Base-by-base conservation (phyloP, 495 filamentous ascomycete species). In the Aspergillus taichungensis region DNA sequence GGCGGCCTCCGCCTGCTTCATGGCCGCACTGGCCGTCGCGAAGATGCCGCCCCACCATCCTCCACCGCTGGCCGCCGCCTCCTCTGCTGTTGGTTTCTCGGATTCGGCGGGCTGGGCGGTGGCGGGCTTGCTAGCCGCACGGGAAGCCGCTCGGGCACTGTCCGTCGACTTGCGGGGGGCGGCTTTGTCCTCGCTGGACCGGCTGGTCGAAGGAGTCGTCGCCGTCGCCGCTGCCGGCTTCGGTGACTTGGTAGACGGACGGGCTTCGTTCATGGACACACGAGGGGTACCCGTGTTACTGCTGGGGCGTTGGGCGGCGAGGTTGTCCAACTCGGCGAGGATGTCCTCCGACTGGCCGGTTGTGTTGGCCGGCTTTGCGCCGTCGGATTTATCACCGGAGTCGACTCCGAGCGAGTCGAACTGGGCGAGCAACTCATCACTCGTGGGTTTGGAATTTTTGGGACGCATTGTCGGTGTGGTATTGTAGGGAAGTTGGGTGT, bases 21-120 rank as follows among this genome's bases (percentile, higher is more conserved):
- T 85, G 35, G 91, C 94, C 30, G 88, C 87, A 34, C 55, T 72
- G 18, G 79, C 78, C 1, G 73, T 74, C 24, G 75, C 72, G 52
- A 91, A 82, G 14, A 95, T 53, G 8, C 89, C 82, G 47, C 92
- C 91, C 88, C 88, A 96, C 91, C 92, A 96, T 40, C 89, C 83
- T 33, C 85, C 82, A 43, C 79, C 80, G 36, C 69, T 66, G 47
- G 68, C 63, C 47, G 66, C 44, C 46, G 69, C 40, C 31, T 62
- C 64, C 37, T 58, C 52, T 24, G 59, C 45, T 8, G 45, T 45
- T 27, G 45, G 30, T 34, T 62, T 55, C 37, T 68, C 63, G 6
- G 63, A 36, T 30, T 60, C 63, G 14, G 51, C 13, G 36, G 50
- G 63, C 38, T 53, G 67, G 53, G 46, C 73, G 66, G 50, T 68